A percentile compares a stretch with the other conserved stretches of the same genome.
These are phyloP conservation scores for Paramecium biaurelia DNA, from an alignment of 73 alveolate genomes.

Conservation along the genomic window DNA sequence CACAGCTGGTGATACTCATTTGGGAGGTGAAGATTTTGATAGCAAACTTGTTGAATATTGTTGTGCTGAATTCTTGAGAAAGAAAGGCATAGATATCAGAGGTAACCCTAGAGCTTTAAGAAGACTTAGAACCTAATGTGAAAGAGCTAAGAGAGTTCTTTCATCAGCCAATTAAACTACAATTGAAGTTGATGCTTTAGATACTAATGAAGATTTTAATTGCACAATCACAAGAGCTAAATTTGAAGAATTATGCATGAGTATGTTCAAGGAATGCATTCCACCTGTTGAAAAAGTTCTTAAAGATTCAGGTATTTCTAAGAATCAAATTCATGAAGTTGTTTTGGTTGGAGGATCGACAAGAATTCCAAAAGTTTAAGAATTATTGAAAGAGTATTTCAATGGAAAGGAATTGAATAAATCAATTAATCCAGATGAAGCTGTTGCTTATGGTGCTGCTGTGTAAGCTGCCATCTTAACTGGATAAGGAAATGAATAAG, in stretches of 20 bases:
- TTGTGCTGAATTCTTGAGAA: slow-evolving; percentile 68
- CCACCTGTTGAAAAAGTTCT: slow-evolving; percentile 81
- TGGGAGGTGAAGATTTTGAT: slow-evolving; percentile 97
- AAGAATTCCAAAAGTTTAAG: slow-evolving; percentile 91
- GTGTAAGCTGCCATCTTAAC: slow-evolving; percentile 77
- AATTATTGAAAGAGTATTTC: slow-evolving; percentile 92
- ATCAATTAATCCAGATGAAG: slow-evolving; percentile 81
- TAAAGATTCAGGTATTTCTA: slow-evolving; percentile 71
- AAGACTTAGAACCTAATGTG: slow-evolving; percentile 83
- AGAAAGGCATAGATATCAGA: slow-evolving; percentile 75
- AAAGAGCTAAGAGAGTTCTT: slow-evolving; percentile 89
- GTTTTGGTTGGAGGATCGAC: slow-evolving; percentile 90
- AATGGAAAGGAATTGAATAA: slow-evolving; percentile 92
- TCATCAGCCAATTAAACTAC: slow-evolving; percentile 85
- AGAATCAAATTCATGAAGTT: slow-evolving; percentile 74
- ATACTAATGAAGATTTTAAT: slow-evolving; percentile 86
- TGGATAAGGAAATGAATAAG: slow-evolving; percentile 67
- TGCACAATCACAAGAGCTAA: slow-evolving; percentile 87
- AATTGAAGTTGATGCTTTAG: slow-evolving; percentile 91
- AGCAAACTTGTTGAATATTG: slow-evolving; percentile 78
- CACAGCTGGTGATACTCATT: slow-evolving; percentile 86
- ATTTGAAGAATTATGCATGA: slow-evolving; percentile 88
- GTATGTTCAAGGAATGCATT: slow-evolving; percentile 80
- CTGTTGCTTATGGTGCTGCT: slow-evolving; percentile 84
- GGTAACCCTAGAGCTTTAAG: slow-evolving; percentile 77